Evolutionary conservation across 176 grass and related monocot genomes (phyloP).

Genomic region (Eragrostis curvula): DNA sequence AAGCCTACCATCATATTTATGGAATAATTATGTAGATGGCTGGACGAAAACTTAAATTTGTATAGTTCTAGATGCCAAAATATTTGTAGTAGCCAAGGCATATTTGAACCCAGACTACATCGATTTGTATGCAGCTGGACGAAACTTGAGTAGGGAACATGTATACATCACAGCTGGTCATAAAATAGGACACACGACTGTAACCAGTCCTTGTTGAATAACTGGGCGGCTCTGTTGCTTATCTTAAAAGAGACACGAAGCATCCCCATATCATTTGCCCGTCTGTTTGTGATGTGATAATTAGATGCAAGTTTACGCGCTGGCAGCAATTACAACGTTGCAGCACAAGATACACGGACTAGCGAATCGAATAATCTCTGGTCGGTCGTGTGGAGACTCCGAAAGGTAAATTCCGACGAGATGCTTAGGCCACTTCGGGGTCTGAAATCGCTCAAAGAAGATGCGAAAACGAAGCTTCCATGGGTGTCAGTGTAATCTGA

Average conservation of each 20-base stretch:
- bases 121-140: background rate
- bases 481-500: background rate
- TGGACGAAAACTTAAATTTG: background rate
- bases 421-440: slow-evolving; percentile 14
- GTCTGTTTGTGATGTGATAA: background rate
- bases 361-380: slow-evolving; percentile 17
- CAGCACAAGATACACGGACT: background rate
- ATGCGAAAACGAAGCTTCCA: slow-evolving; percentile 36
- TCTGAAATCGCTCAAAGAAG: background rate
- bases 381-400: slow-evolving; percentile 16
- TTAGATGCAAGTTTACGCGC: background rate
- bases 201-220: background rate
- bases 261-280: background rate
- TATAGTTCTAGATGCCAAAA: background rate
- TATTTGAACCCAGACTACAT: background rate
- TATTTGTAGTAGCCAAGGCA: background rate
- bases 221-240: background rate
- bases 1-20: no score
- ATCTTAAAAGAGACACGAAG: background rate
- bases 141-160: no score
- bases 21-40: no score
- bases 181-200: background rate
- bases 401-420: background rate
- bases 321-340: background rate
- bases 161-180: no score